Evolutionary conservation across 2,329 filamentous ascomycete genomes (phyloP), one percentile per base, ranked within the genome.

Genomic region (Phoma herbarum): DNA sequence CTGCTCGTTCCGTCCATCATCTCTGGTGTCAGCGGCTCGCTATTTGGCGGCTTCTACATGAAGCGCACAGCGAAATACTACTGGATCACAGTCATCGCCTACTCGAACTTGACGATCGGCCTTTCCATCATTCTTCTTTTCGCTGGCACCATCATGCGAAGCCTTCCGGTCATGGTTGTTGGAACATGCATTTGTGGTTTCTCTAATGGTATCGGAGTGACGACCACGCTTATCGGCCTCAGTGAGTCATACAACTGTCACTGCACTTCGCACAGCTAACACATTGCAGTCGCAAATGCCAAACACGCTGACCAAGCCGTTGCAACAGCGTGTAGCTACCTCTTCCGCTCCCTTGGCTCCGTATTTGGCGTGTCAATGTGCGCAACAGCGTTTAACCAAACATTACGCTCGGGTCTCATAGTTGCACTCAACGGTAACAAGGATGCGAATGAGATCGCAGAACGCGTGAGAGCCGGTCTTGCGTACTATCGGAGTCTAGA

Each of bases 251-350:
- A 20, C 18, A 12, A 12, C 29, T 12, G 8, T 29, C 28, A 20
- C 42, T 37, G 16, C 18, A 10, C 23, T 16, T n/a, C 22, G 14
- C 29, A 23, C 23, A 42, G 37, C 58, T 57, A 46, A 59, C 35
- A 51, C 3, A 58, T 26, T 31, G 20, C 53, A 82, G 86, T 93
- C 62, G 87, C 90, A 29, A 92, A 92, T 70, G 85, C 88, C 0
- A 79, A 84, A 1, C 80, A 82, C 3, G 82, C 86, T 42, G 90
- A 93, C 64, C 87, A 90, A 61, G 90, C 91, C 2, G 85, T 93
- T 1, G 89, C 88, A 4, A 90, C 91, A 16, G 91, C 91, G 8
- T 92, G 90, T 74, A 90, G 88, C 20, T 94, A 94, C 76, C 85
- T 94, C 23, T 94, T 94, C 81, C 87, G 91, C 37, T 89, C 88